phyloP scores from a whole-genome alignment of 306 rosid species.

The Castanea crenata region DNA sequence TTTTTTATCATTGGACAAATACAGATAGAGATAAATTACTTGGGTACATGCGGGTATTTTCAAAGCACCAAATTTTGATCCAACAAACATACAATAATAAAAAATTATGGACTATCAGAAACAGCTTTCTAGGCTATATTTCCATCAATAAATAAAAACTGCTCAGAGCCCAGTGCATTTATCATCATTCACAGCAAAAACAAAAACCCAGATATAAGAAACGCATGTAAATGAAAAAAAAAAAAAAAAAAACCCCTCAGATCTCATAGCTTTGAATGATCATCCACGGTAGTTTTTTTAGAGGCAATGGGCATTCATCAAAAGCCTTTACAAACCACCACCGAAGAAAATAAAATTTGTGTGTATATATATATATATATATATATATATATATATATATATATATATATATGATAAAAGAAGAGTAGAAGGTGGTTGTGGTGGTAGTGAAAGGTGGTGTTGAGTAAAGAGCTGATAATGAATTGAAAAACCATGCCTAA shows the following conservation, averaged over 20 bases:
- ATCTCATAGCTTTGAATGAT: constrained; percentile 31
- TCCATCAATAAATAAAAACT: constrained; percentile 25
- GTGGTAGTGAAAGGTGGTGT: neutral
- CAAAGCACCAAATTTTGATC: neutral
- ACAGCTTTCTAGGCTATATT: constrained; percentile 36
- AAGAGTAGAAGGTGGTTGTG: neutral
- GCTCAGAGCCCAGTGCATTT: constrained; percentile 43
- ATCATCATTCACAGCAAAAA: constrained; percentile 22
- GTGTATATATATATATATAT: neutral
- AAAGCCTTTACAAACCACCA: constrained; percentile 24
- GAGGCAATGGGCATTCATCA: constrained; percentile 28
- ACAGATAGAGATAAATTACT: neutral
- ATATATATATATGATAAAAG: neutral
- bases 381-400: no score
- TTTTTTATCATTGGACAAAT: constrained; percentile 18
- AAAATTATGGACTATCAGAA: constrained; percentile 7
- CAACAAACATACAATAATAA: neutral
- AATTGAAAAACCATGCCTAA: constrained; percentile 19
- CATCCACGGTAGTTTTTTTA: constrained; percentile 10
- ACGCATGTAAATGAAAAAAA: no score
- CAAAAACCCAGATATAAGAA: neutral
- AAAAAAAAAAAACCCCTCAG: constrained; percentile 21
- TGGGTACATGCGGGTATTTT: no score
- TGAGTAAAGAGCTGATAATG: constrained; percentile 10
- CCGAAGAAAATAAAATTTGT: neutral